Evolutionary conservation across 2,329 filamentous ascomycete species (phyloP).

Genomic region (Nigrospora oryzae): DNA sequence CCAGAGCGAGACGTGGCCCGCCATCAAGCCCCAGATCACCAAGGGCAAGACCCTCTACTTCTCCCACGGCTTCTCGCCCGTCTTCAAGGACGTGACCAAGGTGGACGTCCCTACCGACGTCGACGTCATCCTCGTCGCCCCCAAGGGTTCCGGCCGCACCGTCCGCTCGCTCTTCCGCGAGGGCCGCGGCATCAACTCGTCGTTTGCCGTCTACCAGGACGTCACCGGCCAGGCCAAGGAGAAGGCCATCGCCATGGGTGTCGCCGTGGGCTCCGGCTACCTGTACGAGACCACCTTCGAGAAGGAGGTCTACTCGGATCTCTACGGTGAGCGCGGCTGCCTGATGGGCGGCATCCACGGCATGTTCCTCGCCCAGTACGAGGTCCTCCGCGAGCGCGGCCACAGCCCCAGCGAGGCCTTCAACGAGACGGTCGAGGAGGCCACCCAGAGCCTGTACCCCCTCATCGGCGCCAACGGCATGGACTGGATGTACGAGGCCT

Average conservation of each 20-base stretch:
- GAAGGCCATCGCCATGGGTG: slow-evolving; percentile 93
- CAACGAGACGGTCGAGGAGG: slow-evolving; percentile 99
- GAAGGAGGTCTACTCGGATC: slow-evolving; percentile 99
- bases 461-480: slow-evolving; percentile 96
- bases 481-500: slow-evolving; percentile 99
- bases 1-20: slow-evolving; percentile 97
- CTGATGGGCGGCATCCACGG: slow-evolving; percentile 99
- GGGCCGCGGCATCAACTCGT: slow-evolving; percentile 99
- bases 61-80: slow-evolving; percentile 99
- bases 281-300: slow-evolving; percentile 99
- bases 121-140: slow-evolving; percentile 98
- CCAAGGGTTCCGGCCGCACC: slow-evolving; percentile 97
- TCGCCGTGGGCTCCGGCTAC: slow-evolving; percentile 95
- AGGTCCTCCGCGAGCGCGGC: slow-evolving; percentile 97
- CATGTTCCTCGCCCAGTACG: slow-evolving; percentile 99
- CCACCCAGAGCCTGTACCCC: slow-evolving; percentile 95
- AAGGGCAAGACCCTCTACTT: slow-evolving; percentile 99
- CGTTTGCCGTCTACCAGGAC: slow-evolving; percentile 96
- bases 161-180: slow-evolving; percentile 98
- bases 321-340: slow-evolving; percentile 99
- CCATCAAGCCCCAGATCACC: slow-evolving; percentile 94
- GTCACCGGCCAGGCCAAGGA: slow-evolving; percentile 97
- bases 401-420: slow-evolving; percentile 97
- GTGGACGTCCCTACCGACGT: slow-evolving; percentile 93
- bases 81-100: slow-evolving; percentile 99